phyloP scores from a whole-genome alignment of 2,329 filamentous ascomycete genomes.

The Fusarium transvaalense region DNA sequence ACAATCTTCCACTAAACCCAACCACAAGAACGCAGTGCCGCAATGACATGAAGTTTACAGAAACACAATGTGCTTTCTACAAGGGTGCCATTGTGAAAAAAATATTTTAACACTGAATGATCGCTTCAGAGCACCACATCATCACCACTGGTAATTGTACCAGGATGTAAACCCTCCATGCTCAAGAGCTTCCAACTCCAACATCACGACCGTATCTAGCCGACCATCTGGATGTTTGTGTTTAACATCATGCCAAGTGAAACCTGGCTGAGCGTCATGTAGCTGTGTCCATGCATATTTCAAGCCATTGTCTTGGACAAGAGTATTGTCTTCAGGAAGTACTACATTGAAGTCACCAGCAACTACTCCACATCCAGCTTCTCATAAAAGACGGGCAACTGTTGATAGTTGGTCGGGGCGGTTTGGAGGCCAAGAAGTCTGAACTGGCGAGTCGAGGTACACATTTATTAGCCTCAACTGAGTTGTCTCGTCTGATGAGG shows the following conservation, averaged over 20 bases:
- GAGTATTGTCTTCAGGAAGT: slow-evolving; percentile 50
- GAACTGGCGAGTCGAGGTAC: slow-evolving; percentile 54
- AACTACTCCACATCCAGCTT: slow-evolving; percentile 50
- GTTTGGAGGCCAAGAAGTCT: slow-evolving; percentile 41
- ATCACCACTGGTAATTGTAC: too few relatives aligned
- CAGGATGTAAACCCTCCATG: too few relatives aligned
- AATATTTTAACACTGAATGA: too few relatives aligned
- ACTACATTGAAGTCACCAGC: slow-evolving; percentile 58
- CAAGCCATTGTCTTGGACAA: slow-evolving; percentile 51
- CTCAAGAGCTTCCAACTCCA: slow-evolving; percentile 42
- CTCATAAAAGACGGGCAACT: slow-evolving; percentile 44
- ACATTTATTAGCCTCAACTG: slow-evolving; percentile 54
- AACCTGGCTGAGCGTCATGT: slow-evolving; percentile 49
- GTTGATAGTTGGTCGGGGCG: slow-evolving; percentile 51
- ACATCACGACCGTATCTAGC: slow-evolving; percentile 54
- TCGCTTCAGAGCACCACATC: too few relatives aligned
- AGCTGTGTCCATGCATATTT: slow-evolving; percentile 52
- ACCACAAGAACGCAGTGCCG: too few relatives aligned
- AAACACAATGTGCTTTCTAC: too few relatives aligned
- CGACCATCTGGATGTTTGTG: slow-evolving; percentile 51
- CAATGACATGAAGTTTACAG: too few relatives aligned
- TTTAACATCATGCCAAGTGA: slow-evolving; percentile 55
- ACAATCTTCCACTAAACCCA: too few relatives aligned
- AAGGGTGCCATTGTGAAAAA: too few relatives aligned
- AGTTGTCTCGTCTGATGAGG: slow-evolving; percentile 1